phyloP scores from a whole-genome alignment of 2,329 filamentous ascomycete species.

The Lojkania enalia region DNA sequence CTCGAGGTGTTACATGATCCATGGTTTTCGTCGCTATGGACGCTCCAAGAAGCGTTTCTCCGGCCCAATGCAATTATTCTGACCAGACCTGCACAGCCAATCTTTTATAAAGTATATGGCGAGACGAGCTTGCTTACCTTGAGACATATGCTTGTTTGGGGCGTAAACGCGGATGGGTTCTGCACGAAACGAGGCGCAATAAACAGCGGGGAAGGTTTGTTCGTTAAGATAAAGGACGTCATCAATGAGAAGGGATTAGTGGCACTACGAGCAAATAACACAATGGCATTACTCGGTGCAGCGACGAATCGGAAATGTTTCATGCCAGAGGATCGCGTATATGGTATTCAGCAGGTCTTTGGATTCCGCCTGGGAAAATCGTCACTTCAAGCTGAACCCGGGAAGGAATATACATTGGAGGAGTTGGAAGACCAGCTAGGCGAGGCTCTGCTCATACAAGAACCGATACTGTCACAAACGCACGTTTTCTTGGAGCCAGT shows the following conservation, averaged over 20 bases:
- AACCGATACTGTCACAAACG: not conserved
- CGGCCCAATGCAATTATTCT: not conserved
- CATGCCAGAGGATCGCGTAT: not conserved
- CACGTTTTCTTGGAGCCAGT: not conserved
- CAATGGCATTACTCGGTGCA: not conserved
- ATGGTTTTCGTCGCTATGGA: not conserved
- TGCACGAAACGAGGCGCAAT: not conserved
- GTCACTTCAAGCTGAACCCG: not conserved
- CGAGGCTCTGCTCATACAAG: not conserved
- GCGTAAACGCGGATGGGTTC: not conserved
- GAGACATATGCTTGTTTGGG: not conserved
- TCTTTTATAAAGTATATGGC: not conserved
- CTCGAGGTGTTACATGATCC: not conserved
- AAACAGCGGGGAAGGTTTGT: not conserved
- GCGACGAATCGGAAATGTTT: not conserved
- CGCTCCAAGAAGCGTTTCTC: slow-evolving; percentile 1
- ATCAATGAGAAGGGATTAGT: not conserved
- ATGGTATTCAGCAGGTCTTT: not conserved
- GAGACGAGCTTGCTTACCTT: not conserved
- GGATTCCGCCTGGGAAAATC: not conserved
- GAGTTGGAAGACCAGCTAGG: not conserved
- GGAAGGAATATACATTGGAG: not conserved
- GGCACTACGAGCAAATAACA: not conserved
- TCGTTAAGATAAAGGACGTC: not conserved
- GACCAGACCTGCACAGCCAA: not conserved